These are phyloP conservation scores for Fraxinus anomala DNA, from an alignment of 257 asterid species.

Conservation along the genomic window DNA sequence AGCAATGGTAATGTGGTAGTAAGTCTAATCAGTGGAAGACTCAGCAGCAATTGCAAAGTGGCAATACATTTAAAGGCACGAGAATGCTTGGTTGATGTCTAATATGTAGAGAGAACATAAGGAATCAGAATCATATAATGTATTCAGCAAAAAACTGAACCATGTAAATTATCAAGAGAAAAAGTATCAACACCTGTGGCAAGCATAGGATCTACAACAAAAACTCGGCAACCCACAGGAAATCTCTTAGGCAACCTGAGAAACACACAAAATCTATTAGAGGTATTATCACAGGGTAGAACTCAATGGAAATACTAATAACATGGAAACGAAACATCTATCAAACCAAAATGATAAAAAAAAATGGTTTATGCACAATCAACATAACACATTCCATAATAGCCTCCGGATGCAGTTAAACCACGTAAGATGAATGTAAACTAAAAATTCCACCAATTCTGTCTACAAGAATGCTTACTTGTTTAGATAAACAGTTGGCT, in stretches of 20 bases:
- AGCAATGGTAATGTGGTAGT: not conserved
- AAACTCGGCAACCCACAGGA: slow-evolving; percentile 78
- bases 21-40: not conserved
- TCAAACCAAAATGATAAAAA: slow-evolving; percentile 13
- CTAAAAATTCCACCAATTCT: slow-evolving; percentile 4
- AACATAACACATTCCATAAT: not conserved
- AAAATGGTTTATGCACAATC: not conserved
- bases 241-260: slow-evolving; percentile 83
- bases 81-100: not conserved
- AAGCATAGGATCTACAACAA: slow-evolving; percentile 94
- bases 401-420: slow-evolving; percentile 13
- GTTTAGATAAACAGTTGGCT: slow-evolving; percentile 85
- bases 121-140: not conserved
- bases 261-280: slow-evolving; percentile 19
- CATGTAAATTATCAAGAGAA: not conserved
- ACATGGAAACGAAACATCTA: slow-evolving; percentile 11
- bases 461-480: slow-evolving; percentile 59
- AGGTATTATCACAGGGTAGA: slow-evolving; percentile 16
- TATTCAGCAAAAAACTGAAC: not conserved
- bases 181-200: slow-evolving; percentile 72
- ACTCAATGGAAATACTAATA: not conserved
- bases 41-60: slow-evolving; percentile 3
- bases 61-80: not conserved
- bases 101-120: not conserved
- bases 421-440: slow-evolving; percentile 1